Evolutionary conservation across 2,329 filamentous ascomycete species (phyloP).

Genomic region (Alternaria conjuncta): DNA sequence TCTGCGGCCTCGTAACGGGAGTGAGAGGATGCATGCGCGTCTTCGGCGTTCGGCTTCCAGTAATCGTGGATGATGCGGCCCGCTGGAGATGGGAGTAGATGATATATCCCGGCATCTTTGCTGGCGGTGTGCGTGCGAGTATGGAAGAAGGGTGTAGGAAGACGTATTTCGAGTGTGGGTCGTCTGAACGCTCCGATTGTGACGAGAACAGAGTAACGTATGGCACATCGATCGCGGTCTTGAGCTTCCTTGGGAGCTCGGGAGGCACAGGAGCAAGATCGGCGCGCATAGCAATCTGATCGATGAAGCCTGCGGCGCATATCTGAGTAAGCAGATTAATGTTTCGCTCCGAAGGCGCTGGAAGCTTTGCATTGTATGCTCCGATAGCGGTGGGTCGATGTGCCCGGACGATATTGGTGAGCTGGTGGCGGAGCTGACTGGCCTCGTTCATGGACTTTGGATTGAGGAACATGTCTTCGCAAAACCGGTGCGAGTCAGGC

Average conservation of each 20-base stretch:
- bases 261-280: constrained; percentile 77
- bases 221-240: constrained; percentile 87
- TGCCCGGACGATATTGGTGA: constrained; percentile 78
- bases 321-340: constrained; percentile 87
- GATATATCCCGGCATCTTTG: constrained; percentile 78
- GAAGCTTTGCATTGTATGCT: constrained; percentile 58
- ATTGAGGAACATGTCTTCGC: constrained; percentile 81
- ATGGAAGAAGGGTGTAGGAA: constrained; percentile 88
- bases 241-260: constrained; percentile 66
- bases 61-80: constrained; percentile 56
- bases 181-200: constrained; percentile 51
- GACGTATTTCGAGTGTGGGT: constrained; percentile 69
- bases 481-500: constrained; percentile 70
- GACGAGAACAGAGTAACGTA: constrained; percentile 85
- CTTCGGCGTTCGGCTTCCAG: constrained; percentile 55
- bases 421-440: constrained; percentile 79
- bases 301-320: constrained; percentile 88
- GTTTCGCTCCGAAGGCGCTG: constrained; percentile 67
- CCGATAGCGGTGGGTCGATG: constrained; percentile 65
- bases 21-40: constrained; percentile 90
- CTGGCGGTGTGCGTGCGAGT: constrained; percentile 64
- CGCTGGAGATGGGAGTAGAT: constrained; percentile 87
- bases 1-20: constrained; percentile 74
- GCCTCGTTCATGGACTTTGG: constrained; percentile 88
- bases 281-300: constrained; percentile 90